Percentiles rank a stretch among this genome's conserved stretches.
Conservation (phyloP, 192 early-diverging fungal species). For the Kappamyces sp. region DNA sequence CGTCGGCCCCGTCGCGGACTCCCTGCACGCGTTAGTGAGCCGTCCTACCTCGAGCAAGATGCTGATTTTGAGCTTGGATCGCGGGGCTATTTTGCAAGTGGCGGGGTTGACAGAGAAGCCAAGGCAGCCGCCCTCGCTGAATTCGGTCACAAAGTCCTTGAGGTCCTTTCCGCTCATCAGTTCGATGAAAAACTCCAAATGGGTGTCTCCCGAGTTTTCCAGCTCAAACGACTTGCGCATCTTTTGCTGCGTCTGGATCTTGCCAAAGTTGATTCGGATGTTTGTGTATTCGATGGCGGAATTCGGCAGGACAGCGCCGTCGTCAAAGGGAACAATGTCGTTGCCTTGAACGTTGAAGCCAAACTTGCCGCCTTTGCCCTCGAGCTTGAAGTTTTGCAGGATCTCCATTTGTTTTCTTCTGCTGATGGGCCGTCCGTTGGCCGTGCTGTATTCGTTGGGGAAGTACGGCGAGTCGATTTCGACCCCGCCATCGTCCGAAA, state of each 20-base stretch:
- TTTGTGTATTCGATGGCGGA: constrained; percentile 15
- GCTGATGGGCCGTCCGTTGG: constrained; percentile 21
- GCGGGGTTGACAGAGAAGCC: constrained; percentile 1
- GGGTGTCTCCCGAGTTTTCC: constrained; percentile 49
- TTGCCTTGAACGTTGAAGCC: constrained; percentile 22
- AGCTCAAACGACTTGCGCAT: constrained; percentile 48
- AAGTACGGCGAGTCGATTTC: constrained; percentile 6
- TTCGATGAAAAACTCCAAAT: constrained; percentile 35
- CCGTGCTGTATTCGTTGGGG: constrained; percentile 9
- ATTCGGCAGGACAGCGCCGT: background rate
- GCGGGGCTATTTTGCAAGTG: constrained; percentile 8
- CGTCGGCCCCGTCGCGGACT: constrained; percentile 35
- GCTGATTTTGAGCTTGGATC: constrained; percentile 43
- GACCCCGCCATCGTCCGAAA: constrained; percentile 24
- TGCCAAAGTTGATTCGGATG: constrained; percentile 43
- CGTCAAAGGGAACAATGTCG: constrained; percentile 9
- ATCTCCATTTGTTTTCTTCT: constrained; percentile 17
- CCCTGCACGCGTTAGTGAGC: constrained; percentile 20
- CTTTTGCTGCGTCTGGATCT: constrained; percentile 29
- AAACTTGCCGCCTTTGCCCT: constrained; percentile 28
- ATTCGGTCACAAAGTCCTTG: constrained; percentile 14
- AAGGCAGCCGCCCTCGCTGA: constrained; percentile 8
- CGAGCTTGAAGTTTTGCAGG: constrained; percentile 25
- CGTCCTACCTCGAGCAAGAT: constrained; percentile 29
- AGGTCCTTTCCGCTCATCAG: constrained; percentile 22